Percentiles rank a stretch among this genome's conserved stretches.
Conservation (phyloP, 2,329 filamentous ascomycete species). For the Pseudopithomyces maydicus region DNA sequence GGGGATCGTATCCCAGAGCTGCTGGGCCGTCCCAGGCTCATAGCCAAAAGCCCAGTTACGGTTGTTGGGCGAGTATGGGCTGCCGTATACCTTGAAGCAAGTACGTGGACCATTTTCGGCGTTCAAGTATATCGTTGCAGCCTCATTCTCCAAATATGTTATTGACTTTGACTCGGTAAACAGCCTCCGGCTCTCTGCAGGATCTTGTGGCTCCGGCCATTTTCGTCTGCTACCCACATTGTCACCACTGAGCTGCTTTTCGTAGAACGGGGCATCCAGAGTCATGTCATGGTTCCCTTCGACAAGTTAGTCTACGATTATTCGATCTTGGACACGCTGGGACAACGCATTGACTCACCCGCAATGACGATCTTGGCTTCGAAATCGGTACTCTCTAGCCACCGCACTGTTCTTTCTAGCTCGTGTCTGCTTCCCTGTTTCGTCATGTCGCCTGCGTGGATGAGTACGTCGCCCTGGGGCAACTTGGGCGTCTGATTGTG, state of each 20-base stretch:
- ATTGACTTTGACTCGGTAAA: constrained; percentile 58
- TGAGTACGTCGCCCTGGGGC: constrained; percentile 73
- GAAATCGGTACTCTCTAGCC: constrained; percentile 71
- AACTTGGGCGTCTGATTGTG: constrained; percentile 70
- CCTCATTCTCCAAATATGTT: constrained; percentile 68
- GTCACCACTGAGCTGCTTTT: constrained; percentile 52
- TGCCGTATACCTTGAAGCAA: constrained; percentile 71
- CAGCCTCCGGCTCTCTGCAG: constrained; percentile 59
- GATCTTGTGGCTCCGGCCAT: constrained; percentile 60
- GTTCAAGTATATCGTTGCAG: constrained; percentile 59
- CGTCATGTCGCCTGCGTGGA: constrained; percentile 78
- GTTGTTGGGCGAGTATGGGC: constrained; percentile 64
- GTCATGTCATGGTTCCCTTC: constrained; percentile 77
- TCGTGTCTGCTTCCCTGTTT: constrained; percentile 68
- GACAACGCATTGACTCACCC: constrained; percentile 50
- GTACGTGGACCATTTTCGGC: constrained; percentile 62
- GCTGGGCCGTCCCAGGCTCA: constrained; percentile 44
- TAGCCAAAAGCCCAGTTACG: constrained; percentile 73
- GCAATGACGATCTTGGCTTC: constrained; percentile 73
- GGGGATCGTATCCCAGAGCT: constrained; percentile 67
- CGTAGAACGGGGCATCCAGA: constrained; percentile 68
- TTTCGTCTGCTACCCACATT: constrained; percentile 50
- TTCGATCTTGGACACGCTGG: neutral
- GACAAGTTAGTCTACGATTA: constrained; percentile 1
- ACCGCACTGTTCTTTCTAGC: constrained; percentile 65